Evolutionary conservation across 2,329 filamentous ascomycete genomes (phyloP), one percentile per base, ranked within the genome.

Genomic region (Epichloe sibirici): DNA sequence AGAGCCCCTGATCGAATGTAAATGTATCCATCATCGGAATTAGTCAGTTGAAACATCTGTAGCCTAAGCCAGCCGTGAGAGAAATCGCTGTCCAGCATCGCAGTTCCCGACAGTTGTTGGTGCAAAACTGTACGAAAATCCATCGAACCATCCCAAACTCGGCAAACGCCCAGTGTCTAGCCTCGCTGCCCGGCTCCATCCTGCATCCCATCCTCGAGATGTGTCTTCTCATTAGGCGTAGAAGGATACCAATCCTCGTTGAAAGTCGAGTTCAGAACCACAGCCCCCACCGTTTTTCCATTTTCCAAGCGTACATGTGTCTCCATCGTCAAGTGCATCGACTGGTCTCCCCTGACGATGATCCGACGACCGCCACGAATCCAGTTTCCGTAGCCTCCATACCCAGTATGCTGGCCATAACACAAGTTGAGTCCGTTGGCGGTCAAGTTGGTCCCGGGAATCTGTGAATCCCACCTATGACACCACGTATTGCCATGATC

Each of bases 351-450:
- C 71, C 71, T 65, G 1, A 84, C 58, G 2, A 71, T 57, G 13
- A 85, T 67, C 57, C 83, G 76, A 1, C 81, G 70, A 3, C 74
- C 73, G 1, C 83, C 84, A 0, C 83, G 75, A 9, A 75, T 74
- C 78, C 78, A 85, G 43, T 72, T 70, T 0, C 82, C 80, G 57
- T 88, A 87, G 0, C 85, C 84, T 0, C 83, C 84, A 52, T 87
- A 87, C 0, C 85, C 84, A 0, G 79, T 76, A 57, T 83, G 82
- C 57, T 85, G 79, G 5, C 81, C 81, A 59, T 82, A 86, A 57
- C 75, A 77, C 8, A 78, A 56, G 46, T 72, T 68, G 21, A 72
- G 59, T 2, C 72, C 73, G 51, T 71, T 74, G 0, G 72, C 75
- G 0, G 55, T 48, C 3, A 69, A 57, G 0, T 59, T 56, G 59